Base-by-base conservation (phyloP, 2,329 filamentous ascomycete species). In the Ophiostoma himal-ulmi region DNA sequence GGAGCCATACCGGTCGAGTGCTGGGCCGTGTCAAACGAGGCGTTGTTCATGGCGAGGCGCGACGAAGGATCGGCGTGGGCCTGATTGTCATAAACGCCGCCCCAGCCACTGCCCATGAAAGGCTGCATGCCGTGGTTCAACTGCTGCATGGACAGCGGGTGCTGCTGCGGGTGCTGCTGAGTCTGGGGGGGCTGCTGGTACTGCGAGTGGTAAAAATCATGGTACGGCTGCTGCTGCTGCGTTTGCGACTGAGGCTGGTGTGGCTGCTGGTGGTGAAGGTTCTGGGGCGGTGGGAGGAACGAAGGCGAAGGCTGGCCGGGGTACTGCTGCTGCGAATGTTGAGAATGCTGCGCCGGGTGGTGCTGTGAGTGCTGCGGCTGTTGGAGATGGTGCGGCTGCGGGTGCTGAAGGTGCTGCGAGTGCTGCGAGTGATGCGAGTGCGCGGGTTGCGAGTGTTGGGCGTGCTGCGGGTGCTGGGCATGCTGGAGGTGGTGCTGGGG, bases 121-220 rank as follows among this genome's bases (percentile, higher is more conserved):
- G 68, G 71, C 20, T 69, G 65, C 37, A 70, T 68, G 60, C 34
- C 44, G 41, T 68, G 70, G 22, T 26, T 62, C 36, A 69, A 67
- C 39, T 67, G 69, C 48, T 69, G 69, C 71, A 72, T 69, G 3
- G 69, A 66, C 0, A 69, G 52, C 36, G 64, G 69, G 26, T 73
- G 71, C 48, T 70, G 70, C 6, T 62, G 70, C 68, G 57, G 69
- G 22, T 69, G 54, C 69, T 52, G 67, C 34, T 62, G 72, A 13
- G 39, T 69, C 5, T 57, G 70, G 1, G 66, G 64, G 39, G 67
- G 60, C 64, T 71, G 70, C 64, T 69, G 64, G 41, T 69, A 64
- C 20, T 73, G 71, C n/a, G 68, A 30, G n/a, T 71, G 69, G 68
- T 71, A 71, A 30, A 72, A 72, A 5, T 73, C 70, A 54, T 69